These are phyloP conservation scores for Fusarium sp. DNA, from an alignment of 2,329 filamentous ascomycete genomes.

Conservation along the genomic window DNA sequence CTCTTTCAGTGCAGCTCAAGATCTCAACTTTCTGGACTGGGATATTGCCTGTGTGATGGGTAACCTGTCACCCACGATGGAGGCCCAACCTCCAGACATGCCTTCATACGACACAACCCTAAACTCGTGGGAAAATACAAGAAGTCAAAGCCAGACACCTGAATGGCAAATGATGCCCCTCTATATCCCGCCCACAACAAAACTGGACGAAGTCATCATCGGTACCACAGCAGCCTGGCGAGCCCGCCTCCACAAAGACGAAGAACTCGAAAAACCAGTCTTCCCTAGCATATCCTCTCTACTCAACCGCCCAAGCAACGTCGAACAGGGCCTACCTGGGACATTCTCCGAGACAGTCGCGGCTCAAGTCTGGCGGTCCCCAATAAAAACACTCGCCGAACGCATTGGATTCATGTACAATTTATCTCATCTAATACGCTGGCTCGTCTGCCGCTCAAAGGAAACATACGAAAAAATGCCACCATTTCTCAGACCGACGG, in stretches of 20 bases:
- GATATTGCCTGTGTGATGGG: not conserved
- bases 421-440: not conserved
- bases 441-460: not conserved
- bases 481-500: not conserved
- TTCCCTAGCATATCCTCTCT: not conserved
- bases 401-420: not conserved
- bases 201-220: not conserved
- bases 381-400: not conserved
- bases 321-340: not conserved
- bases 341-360: not conserved
- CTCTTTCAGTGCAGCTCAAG: not conserved
- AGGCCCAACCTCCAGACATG: not conserved
- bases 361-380: not conserved
- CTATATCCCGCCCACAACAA: not conserved
- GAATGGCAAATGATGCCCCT: not conserved
- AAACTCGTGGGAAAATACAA: not conserved
- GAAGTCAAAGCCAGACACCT: not conserved
- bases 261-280: not conserved
- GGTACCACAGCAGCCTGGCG: not conserved
- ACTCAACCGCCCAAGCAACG: not conserved
- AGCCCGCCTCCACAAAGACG: not conserved
- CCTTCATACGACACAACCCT: not conserved
- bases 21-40: not conserved
- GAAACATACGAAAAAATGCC: slow-evolving; percentile 1
- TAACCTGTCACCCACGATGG: not conserved